Base-by-base conservation (phyloP, 1,139 yeast genomes). In the Protomyces macrosporus region DNA sequence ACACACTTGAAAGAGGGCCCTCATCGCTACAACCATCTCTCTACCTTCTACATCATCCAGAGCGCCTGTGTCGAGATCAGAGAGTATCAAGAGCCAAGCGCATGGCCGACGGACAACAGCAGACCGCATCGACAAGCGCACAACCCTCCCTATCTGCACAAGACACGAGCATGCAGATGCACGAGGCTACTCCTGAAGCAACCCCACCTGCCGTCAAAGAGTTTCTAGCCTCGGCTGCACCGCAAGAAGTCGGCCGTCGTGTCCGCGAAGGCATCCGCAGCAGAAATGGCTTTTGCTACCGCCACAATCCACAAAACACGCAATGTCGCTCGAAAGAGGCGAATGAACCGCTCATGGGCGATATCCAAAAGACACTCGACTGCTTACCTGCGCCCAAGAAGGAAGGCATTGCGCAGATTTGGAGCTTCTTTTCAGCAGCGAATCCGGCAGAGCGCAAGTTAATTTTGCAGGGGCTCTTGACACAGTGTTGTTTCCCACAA, bases 401-500 rank as follows among this genome's bases (percentile, higher is more conserved):
- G 71, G 84, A 86, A 73, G 85, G 89, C 65, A 82, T 89, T 65
- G 78, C 85, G 65, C 87, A 86, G 71, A 85, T 87, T 48, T 86
- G 96, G 96, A 80, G 91, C 50, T 81, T 87, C 55, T 87, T 88
- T 75, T 78, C 88, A 63, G 85, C 90, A 40, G 85, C 96, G 7
- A 86, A 86, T 32, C 79, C 79, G 65, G 82, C 78, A 58, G 90
- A 84, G 73, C 80, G 97, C 59, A 82, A 84, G 65, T 77, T 91
- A 59, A 88, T 93, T 3, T 76, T 93, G 61, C 88, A 88, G 72
- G 98, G 98, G 0, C 76, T 93, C 40, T 77, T 93, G 56, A 81
- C 91, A 10, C 96, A 90, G 73, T 90, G 98, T 74, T 93, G 98
- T 71, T 91, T 90, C 76, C 98, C 98, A 0, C 97, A 91, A 72